Evolutionary conservation across 805 yeast genomes (phyloP).

Genomic region (Saitoella complicata): DNA sequence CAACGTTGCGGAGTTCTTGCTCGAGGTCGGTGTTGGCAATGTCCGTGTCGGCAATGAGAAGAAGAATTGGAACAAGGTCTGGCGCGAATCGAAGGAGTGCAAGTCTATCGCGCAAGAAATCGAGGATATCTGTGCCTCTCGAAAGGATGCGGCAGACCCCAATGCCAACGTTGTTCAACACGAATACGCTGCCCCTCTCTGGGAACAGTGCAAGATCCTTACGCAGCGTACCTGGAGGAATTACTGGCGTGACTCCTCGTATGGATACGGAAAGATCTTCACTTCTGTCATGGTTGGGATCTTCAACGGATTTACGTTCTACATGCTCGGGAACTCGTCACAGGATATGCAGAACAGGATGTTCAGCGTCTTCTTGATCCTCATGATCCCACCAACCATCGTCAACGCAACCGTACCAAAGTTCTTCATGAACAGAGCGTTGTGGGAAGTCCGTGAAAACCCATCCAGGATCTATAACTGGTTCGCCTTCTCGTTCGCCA

Average conservation of each 20-base stretch:
- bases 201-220: conserved; percentile 28
- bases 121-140: conserved; percentile 20
- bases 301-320: conserved; percentile 58
- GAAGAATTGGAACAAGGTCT: conserved; percentile 46
- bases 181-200: conserved; percentile 32
- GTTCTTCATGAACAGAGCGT: conserved; percentile 40
- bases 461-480: conserved; percentile 60
- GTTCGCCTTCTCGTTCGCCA: conserved; percentile 39
- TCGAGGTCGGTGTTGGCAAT: conserved; percentile 54
- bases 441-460: conserved; percentile 54
- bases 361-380: conserved; percentile 43
- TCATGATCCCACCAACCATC: conserved; percentile 38
- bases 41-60: conserved; percentile 53
- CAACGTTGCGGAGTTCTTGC: conserved; percentile 63
- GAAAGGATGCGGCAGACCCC: conserved; percentile 39
- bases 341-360: conserved; percentile 44
- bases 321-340: conserved; percentile 34
- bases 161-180: neutral
- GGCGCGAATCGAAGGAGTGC: conserved; percentile 36
- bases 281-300: conserved; percentile 35
- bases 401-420: conserved; percentile 47
- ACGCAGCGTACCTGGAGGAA: conserved; percentile 27
- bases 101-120: conserved; percentile 21
- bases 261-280: conserved; percentile 44
- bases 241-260: conserved; percentile 45